A percentile compares a stretch with the other conserved stretches of the same genome.
Evolutionary conservation across 1,284 basidiomycete genomes (phyloP).

Genomic region (Sanghuangporus baumii): DNA sequence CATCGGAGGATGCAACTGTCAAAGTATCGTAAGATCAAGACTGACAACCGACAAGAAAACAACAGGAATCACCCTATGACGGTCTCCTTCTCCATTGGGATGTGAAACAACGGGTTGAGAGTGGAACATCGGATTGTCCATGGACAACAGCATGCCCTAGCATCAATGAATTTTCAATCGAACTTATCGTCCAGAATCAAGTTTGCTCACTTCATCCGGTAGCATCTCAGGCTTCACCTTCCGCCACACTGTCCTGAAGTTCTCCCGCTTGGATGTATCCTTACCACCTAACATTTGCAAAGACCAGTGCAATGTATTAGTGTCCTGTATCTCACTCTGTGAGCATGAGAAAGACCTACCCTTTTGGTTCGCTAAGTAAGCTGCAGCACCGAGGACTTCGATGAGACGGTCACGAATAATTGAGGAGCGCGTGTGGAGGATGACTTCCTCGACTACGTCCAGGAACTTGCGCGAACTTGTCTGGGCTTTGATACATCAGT

Average conservation of each 20-base stretch:
- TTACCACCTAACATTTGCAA: background rate
- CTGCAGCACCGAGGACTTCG: constrained; percentile 68
- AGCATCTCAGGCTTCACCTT: constrained; percentile 9
- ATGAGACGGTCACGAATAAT: constrained; percentile 68
- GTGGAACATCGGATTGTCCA: constrained; percentile 13
- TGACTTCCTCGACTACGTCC: constrained; percentile 64
- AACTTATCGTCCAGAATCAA: background rate
- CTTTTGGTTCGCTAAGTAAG: constrained; percentile 47
- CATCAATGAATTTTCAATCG: background rate
- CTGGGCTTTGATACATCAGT: constrained; percentile 33
- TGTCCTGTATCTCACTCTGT: background rate
- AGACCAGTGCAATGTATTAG: background rate
- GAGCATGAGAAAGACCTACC: constrained; percentile 30
- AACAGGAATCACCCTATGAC: constrained; percentile 8
- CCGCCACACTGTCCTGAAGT: constrained; percentile 13
- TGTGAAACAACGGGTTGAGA: background rate
- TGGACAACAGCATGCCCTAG: constrained; percentile 11
- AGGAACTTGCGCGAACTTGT: constrained; percentile 71
- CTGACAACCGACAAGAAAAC: background rate
- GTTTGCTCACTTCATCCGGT: constrained; percentile 44
- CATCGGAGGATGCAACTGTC: constrained; percentile 22
- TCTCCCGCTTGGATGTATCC: constrained; percentile 11
- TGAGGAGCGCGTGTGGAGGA: constrained; percentile 55
- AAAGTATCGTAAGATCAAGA: constrained; percentile 23
- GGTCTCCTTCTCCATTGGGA: background rate